These are phyloP conservation scores for Pseudogymnoascus sp. DNA, from an alignment of 2,329 filamentous ascomycete species.

Conservation along the genomic window DNA sequence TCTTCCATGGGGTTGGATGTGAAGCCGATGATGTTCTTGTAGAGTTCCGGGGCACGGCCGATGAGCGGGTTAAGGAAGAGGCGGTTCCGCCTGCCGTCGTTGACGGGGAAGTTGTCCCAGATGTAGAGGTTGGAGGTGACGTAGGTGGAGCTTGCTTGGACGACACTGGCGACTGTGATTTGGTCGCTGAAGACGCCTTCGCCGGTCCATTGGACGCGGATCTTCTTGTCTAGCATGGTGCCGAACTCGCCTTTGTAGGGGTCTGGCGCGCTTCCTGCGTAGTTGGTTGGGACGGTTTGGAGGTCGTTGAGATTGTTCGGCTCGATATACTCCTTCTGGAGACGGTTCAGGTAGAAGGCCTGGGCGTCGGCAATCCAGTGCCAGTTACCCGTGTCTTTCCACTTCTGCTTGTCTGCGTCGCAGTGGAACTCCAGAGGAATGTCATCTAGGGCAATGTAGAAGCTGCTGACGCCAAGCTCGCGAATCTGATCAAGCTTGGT, in stretches of 20 bases:
- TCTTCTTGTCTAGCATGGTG: conserved; percentile 20
- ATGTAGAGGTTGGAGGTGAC: conserved; percentile 20
- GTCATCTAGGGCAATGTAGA: conserved; percentile 19
- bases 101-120: conserved; percentile 24
- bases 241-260: conserved; percentile 20
- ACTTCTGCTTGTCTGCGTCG: conserved; percentile 18
- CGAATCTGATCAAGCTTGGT: conserved; percentile 19
- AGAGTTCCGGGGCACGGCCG: conserved; percentile 16
- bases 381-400: conserved; percentile 12
- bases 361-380: conserved; percentile 19
- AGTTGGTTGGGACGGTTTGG: conserved; percentile 19
- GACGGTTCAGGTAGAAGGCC: conserved; percentile 18
- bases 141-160: conserved; percentile 16
- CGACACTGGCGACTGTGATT: conserved; percentile 18
- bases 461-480: conserved; percentile 17
- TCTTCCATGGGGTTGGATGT: conserved; percentile 20
- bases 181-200: conserved; percentile 20
- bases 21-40: conserved; percentile 20
- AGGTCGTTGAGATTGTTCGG: conserved; percentile 17
- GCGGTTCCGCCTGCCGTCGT: conserved; percentile 18
- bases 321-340: conserved; percentile 18
- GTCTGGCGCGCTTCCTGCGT: conserved; percentile 17
- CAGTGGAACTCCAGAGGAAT: conserved; percentile 18
- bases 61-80: conserved; percentile 22
- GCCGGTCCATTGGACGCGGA: conserved; percentile 22